Conservation (phyloP, 1,284 basidiomycete genomes). For the Sporisorium iseilematis-ciliati region DNA sequence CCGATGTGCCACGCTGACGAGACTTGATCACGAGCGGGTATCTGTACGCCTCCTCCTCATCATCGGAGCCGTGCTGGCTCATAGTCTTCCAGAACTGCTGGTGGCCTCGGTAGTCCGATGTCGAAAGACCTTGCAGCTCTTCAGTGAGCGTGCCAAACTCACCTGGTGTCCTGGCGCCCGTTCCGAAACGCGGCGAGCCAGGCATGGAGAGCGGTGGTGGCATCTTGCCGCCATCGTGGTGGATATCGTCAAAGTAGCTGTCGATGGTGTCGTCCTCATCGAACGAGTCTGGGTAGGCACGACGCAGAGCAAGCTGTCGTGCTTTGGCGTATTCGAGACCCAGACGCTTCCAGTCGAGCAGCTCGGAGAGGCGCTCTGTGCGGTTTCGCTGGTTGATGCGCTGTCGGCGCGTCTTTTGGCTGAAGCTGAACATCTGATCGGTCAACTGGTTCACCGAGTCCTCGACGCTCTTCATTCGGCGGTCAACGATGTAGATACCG, state of each 20-base stretch:
- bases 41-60: conserved; percentile 61
- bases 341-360: conserved; percentile 98
- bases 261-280: conserved; percentile 75
- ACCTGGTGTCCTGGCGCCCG: conserved; percentile 60
- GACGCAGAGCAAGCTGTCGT: conserved; percentile 87
- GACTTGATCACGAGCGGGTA: conserved; percentile 63
- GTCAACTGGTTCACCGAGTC: conserved; percentile 82
- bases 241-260: conserved; percentile 75
- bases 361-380: conserved; percentile 80
- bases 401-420: conserved; percentile 90
- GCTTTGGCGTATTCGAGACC: conserved; percentile 97
- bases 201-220: conserved; percentile 82
- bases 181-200: conserved; percentile 78
- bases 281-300: conserved; percentile 96
- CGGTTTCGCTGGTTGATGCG: conserved; percentile 98
- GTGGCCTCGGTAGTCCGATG: conserved; percentile 61
- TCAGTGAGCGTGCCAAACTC: conserved; percentile 65
- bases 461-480: conserved; percentile 88
- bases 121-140: conserved; percentile 63
- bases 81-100: conserved; percentile 64
- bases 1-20: conserved; percentile 54
- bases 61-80: conserved; percentile 60
- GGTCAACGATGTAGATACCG: conserved; percentile 87
- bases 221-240: conserved; percentile 73
- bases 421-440: conserved; percentile 74